phyloP scores from a whole-genome alignment of 225 moss, liverwort and hornwort genomes.

The Marchantia polymorpha region DNA sequence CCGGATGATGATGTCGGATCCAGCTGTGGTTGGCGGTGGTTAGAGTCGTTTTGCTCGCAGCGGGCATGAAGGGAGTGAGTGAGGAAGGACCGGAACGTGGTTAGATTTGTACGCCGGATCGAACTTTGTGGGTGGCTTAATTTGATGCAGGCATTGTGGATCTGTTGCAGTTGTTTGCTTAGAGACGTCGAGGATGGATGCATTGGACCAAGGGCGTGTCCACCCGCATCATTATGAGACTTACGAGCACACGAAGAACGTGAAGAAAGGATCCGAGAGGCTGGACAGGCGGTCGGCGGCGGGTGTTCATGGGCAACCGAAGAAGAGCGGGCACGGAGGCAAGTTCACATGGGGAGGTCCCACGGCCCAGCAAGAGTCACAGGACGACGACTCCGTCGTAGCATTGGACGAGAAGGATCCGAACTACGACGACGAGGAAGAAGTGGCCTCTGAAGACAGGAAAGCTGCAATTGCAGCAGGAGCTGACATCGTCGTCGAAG shows the following conservation, averaged over 20 bases:
- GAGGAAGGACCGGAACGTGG: too few relatives aligned
- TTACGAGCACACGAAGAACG: conserved; percentile 26
- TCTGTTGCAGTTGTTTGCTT: too few relatives aligned
- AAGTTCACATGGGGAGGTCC: conserved; percentile 58
- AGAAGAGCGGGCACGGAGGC: conserved; percentile 66
- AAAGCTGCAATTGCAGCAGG: not conserved
- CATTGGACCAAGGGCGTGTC: not conserved
- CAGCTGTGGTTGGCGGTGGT: too few relatives aligned
- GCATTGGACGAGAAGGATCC: conserved; percentile 62
- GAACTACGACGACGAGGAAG: conserved; percentile 51
- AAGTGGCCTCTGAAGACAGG: conserved; percentile 3
- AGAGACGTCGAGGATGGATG: too few relatives aligned
- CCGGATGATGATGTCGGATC: too few relatives aligned
- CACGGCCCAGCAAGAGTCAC: conserved; percentile 9
- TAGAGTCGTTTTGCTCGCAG: too few relatives aligned
- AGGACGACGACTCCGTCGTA: conserved; percentile 26
- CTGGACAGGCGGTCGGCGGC: conserved; percentile 45
- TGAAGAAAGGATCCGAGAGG: conserved; percentile 46
- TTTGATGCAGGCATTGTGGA: too few relatives aligned
- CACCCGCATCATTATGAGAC: conserved; percentile 19
- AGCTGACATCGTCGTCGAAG: conserved; percentile 27
- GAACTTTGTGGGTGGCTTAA: too few relatives aligned
- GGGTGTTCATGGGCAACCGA: conserved; percentile 42
- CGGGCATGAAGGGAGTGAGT: too few relatives aligned
- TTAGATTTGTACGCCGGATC: too few relatives aligned